A percentile compares a stretch with the other conserved stretches of the same genome.
These are phyloP conservation scores for Paramyrothecium sp. DNA, from an alignment of 2,329 filamentous ascomycete genomes.

Conservation along the genomic window DNA sequence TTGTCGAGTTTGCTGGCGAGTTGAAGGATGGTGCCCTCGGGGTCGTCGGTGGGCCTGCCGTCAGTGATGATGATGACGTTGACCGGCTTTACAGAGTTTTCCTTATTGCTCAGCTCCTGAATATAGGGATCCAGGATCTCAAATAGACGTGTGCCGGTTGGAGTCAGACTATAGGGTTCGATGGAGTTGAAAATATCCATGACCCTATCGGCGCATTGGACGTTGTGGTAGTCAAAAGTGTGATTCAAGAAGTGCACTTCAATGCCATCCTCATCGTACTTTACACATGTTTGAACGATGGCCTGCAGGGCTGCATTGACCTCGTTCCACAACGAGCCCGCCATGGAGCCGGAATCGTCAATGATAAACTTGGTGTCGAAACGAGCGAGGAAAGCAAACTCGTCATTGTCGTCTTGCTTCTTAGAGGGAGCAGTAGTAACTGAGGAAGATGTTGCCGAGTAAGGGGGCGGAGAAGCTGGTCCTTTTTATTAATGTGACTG, in stretches of 20 bases:
- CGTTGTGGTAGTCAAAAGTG: slow-evolving; percentile 56
- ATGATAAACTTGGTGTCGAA: slow-evolving; percentile 92
- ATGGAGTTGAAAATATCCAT: slow-evolving; percentile 67
- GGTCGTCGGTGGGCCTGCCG: slow-evolving; percentile 77
- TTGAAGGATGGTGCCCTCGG: slow-evolving; percentile 65
- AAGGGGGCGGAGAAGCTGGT: no score
- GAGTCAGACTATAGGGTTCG: slow-evolving; percentile 64
- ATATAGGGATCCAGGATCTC: slow-evolving; percentile 75
- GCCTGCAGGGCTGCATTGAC: slow-evolving; percentile 66
- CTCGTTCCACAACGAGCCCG: slow-evolving; percentile 72
- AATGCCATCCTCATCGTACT: slow-evolving; percentile 78
- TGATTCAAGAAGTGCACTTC: slow-evolving; percentile 92
- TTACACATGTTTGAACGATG: slow-evolving; percentile 80
- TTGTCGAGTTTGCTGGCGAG: slow-evolving; percentile 69
- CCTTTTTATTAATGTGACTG: no score
- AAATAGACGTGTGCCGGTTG: slow-evolving; percentile 70
- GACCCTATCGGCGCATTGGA: slow-evolving; percentile 59
- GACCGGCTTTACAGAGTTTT: slow-evolving; percentile 64
- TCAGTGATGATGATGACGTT: slow-evolving; percentile 96
- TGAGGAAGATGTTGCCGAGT: no score
- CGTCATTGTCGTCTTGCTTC: slow-evolving; percentile 51
- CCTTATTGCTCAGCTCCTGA: slow-evolving; percentile 36
- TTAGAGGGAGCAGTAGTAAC: no score
- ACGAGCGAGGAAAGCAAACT: slow-evolving; percentile 69
- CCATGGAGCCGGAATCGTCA: slow-evolving; percentile 90